Evolutionary conservation across 106 monocot species (phyloP).

Genomic region (Dendrobium catenatum): DNA sequence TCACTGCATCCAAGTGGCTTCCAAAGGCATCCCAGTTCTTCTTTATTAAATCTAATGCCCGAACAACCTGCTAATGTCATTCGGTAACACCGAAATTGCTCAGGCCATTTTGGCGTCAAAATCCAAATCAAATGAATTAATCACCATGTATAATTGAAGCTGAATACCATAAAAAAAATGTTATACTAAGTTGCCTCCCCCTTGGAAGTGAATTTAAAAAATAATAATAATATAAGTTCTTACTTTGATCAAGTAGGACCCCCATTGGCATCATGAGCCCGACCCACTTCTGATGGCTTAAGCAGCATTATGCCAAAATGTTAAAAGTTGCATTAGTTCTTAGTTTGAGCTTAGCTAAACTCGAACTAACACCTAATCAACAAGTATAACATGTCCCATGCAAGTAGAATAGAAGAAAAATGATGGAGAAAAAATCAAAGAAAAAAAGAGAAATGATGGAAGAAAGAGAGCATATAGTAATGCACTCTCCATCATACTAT

Average conservation of each 20-base stretch:
- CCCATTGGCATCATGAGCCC: not conserved
- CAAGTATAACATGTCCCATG: not conserved
- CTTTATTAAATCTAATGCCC: conserved; percentile 67
- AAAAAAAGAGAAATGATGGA: not conserved
- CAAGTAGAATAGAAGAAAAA: not conserved
- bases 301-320: not conserved
- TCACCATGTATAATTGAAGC: not conserved
- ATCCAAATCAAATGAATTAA: not conserved
- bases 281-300: not conserved
- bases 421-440: not conserved
- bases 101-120: not conserved
- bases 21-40: conserved; percentile 46
- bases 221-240: not conserved
- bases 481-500: not conserved
- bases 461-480: not conserved
- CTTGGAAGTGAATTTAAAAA: not conserved
- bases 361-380: not conserved
- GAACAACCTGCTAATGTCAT: conserved; percentile 60
- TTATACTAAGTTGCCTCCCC: not conserved
- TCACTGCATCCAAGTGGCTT: conserved; percentile 43
- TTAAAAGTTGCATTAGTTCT: no score
- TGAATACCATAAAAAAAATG: not conserved
- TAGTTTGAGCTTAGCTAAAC: not conserved
- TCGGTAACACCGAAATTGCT: not conserved
- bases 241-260: not conserved